Evolutionary conservation across 805 yeast species (phyloP), one percentile per base, ranked within the genome.

Genomic region (Candida namnaoensis): DNA sequence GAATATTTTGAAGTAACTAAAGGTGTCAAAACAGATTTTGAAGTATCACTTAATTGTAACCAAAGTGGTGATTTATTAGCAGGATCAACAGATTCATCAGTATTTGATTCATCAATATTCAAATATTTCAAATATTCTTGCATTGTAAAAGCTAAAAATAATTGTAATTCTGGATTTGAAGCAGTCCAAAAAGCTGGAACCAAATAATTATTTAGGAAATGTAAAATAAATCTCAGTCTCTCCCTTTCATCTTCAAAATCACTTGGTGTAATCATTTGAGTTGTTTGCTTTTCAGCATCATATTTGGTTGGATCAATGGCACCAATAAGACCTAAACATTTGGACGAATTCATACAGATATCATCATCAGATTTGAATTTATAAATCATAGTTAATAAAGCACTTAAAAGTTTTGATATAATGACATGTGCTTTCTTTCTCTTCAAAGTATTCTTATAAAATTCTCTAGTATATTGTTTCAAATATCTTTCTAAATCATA

Each of bases 131-230:
- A 62, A 38, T 82, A 80, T 47, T 88, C 93, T 57, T 93, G 99
- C 76, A 93, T 86, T 0, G 91, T 83, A 58, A 76, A 83, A 0
- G 96, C 96, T 32, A 88, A 70, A 54, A 82, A 85, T 44, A 85
- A 69, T 58, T 93, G 99, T 38, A 78, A 76, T 23, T 77, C 74
- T 0, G 98, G 96, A 54, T 88, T 88, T 32, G 82, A 84, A 2
- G 96, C 82, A 0, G 96, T 88, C 78, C 95, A 82, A 60, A 88
- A 90, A 1, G 88, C 78, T 32, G 86, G 88, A 8, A 90, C 82
- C n/a, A 93, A 68, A 44, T 77, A 69, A 41, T 74, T 71, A 45
- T 85, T 81, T 32, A 90, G 65, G 38, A 90, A 76, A 50, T 72
- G 69, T 4, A 76, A 65, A 30, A 88, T 67, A 52, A 91, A 87